Base-by-base conservation (phyloP, 78 protist species). In the Cavenderia fasciculata region DNA sequence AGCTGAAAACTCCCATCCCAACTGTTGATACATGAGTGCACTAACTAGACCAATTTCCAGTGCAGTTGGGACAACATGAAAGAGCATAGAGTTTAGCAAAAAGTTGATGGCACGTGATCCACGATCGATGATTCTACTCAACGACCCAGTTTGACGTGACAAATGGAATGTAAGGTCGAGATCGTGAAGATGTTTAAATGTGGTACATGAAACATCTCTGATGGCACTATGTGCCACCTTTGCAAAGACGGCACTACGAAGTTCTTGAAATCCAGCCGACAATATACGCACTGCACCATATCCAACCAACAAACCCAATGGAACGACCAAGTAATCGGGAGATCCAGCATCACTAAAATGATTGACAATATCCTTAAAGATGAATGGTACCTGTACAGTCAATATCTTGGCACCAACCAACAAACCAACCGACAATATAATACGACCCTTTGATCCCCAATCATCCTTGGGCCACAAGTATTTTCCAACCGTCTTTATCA, bases 91-190 rank as follows among this genome's bases (percentile, higher is more conserved):
- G 29, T 44, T 68, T 44, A 96, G 63, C 31, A 96, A 0, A 47
- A 94, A 95, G 25, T 66, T 51, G 29, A 95, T 75, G 1, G 95
- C 99, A 14, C 95, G 43, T 21, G 93, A 68, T 3, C 98, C 97
- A 19, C 99, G 93, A 66, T 97, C 99, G 25, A 97, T 94, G 11
- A 62, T 76, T 0, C 96, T 52, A 14, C 94, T 27, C 29, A 97
- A 73, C 29, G 95, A 94, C 29, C 98, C 98, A 0, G 99, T 95
- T 57, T 96, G 93, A 6, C 98, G 86, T 12, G 74, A 41, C 29
- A 97, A 61, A 65, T 97, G 99, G 73, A 93, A 97, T 43, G 79
- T 29, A 16, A 96, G 74, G 61, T 95, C 96, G 74, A 98, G 57
- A 11, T 44, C 25, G 59, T 96, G 98, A 41, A 98, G 61, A 54